Conservation (phyloP, 495 filamentous ascomycete species). For the Penicillium ochrochloron region DNA sequence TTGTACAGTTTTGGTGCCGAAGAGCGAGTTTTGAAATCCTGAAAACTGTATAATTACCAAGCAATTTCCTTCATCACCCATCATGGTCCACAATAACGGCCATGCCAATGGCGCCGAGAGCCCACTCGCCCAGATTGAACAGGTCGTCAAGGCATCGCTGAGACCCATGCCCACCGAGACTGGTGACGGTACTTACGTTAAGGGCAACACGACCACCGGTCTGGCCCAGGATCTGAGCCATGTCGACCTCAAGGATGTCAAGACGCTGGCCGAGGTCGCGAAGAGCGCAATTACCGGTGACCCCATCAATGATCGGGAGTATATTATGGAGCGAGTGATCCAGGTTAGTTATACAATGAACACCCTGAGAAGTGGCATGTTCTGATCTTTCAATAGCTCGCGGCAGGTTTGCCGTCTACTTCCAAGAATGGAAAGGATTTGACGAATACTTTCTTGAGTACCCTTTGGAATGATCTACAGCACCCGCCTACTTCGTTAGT, state of each 20-base stretch:
- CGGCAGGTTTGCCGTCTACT: slow-evolving; percentile 54
- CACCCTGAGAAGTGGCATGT: background rate
- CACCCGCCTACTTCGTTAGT: slow-evolving; percentile 69
- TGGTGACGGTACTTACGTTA: slow-evolving; percentile 62
- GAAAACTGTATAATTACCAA: slow-evolving; percentile 7
- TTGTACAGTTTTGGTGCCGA: background rate
- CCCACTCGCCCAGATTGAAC: slow-evolving; percentile 55
- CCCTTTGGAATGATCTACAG: slow-evolving; percentile 70
- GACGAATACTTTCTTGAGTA: slow-evolving; percentile 63
- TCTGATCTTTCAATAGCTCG: slow-evolving; percentile 33
- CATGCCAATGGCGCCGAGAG: slow-evolving; percentile 32
- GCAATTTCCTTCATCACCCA: slow-evolving; percentile 3
- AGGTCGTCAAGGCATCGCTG: slow-evolving; percentile 60
- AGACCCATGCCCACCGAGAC: slow-evolving; percentile 66
- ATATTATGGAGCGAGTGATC: slow-evolving; percentile 61
- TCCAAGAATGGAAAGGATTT: slow-evolving; percentile 57
- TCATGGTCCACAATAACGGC: slow-evolving; percentile 29
- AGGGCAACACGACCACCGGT: slow-evolving; percentile 37
- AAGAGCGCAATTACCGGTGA: slow-evolving; percentile 77
- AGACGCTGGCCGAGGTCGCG: slow-evolving; percentile 51
- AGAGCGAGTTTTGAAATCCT: background rate
- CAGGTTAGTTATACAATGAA: slow-evolving; percentile 33
- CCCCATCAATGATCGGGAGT: slow-evolving; percentile 81
- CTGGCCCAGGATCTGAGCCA: slow-evolving; percentile 45
- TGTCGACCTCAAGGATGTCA: slow-evolving; percentile 46